Percentiles rank a stretch among this genome's conserved stretches.
These are phyloP conservation scores for Geum urbanum DNA, from an alignment of 306 rosid species.

Conservation along the genomic window DNA sequence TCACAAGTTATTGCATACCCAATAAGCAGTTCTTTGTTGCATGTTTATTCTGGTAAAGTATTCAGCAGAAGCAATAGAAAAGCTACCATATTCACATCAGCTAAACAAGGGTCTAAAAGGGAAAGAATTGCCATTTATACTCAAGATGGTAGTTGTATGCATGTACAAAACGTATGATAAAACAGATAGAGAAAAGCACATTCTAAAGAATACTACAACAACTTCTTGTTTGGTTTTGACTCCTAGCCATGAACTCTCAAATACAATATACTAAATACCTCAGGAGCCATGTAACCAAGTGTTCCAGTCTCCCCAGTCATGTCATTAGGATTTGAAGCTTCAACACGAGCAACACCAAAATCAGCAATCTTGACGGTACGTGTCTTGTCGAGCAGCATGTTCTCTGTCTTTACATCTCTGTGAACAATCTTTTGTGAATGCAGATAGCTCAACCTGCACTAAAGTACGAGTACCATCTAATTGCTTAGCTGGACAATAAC, in stretches of 20 bases:
- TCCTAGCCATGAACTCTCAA: not conserved
- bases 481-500: constrained; percentile 12
- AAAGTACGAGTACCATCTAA: constrained; percentile 22
- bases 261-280: constrained; percentile 43
- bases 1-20: constrained; percentile 23
- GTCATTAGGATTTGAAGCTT: constrained; percentile 98
- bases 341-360: constrained; percentile 97
- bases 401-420: constrained; percentile 96
- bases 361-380: constrained; percentile 90
- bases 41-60: not conserved
- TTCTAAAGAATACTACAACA: constrained; percentile 6
- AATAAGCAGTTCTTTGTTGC: not conserved
- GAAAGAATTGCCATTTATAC: not conserved
- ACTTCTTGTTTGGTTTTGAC: not conserved
- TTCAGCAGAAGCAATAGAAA: constrained; percentile 4
- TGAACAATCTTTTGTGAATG: constrained; percentile 97
- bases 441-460: constrained; percentile 79
- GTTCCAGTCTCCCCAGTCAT: constrained; percentile 99
- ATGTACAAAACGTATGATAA: not conserved
- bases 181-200: no score
- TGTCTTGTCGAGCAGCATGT: constrained; percentile 86
- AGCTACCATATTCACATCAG: not conserved
- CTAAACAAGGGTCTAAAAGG: not conserved
- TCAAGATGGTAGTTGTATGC: not conserved
- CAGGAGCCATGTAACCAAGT: constrained; percentile 99